These are phyloP conservation scores for Aspergillus aculeatus DNA, from an alignment of 2,329 filamentous ascomycete species.

Conservation along the genomic window DNA sequence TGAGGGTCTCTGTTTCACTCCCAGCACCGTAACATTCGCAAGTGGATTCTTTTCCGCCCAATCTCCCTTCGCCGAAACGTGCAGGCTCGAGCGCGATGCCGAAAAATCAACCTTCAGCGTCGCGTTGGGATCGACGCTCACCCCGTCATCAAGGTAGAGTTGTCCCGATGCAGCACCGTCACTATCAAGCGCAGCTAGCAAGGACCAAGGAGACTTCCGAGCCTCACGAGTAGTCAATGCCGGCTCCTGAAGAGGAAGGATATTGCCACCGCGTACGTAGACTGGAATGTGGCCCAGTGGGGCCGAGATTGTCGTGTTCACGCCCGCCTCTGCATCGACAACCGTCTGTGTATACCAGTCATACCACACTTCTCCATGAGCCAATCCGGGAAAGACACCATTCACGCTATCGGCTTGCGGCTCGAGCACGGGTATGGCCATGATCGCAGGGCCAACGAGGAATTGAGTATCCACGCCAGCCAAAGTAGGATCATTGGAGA, in stretches of 20 bases:
- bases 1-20: conserved; percentile 46
- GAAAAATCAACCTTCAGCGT: conserved; percentile 53
- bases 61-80: conserved; percentile 50
- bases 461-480: conserved; percentile 69
- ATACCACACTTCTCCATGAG: conserved; percentile 65
- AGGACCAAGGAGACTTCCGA: conserved; percentile 63
- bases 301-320: conserved; percentile 61
- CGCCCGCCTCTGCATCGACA: conserved; percentile 52
- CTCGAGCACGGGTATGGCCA: conserved; percentile 65
- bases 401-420: conserved; percentile 62
- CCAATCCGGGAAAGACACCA: conserved; percentile 68
- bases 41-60: conserved; percentile 60
- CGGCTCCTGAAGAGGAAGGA: conserved; percentile 68
- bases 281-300: conserved; percentile 70
- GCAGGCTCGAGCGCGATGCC: conserved; percentile 42
- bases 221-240: conserved; percentile 65
- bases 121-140: conserved; percentile 58
- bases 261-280: conserved; percentile 65
- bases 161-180: conserved; percentile 58
- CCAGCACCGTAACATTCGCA: conserved; percentile 63
- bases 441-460: conserved; percentile 63
- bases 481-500: conserved; percentile 67
- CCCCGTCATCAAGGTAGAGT: conserved; percentile 74
- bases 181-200: conserved; percentile 61
- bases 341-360: conserved; percentile 72